These are phyloP conservation scores for Neofusicoccum sp. DNA, from an alignment of 2,329 filamentous ascomycete species.

Conservation along the genomic window DNA sequence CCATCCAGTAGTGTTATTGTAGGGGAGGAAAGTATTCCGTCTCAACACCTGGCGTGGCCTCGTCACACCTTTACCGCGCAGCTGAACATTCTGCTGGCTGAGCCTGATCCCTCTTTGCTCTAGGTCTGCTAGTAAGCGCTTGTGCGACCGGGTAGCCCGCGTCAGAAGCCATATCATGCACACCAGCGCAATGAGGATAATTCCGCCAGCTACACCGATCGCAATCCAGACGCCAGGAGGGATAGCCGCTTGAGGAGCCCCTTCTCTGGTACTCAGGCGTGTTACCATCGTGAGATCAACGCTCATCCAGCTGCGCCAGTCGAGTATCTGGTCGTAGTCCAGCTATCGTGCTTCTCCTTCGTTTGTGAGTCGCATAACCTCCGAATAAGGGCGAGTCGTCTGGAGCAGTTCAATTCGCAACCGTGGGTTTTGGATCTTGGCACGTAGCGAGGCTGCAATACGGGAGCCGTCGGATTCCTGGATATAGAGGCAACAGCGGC, in stretches of 20 bases:
- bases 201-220: slow-evolving; percentile 22
- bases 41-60: slow-evolving; percentile 33
- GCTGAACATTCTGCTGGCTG: slow-evolving; percentile 22
- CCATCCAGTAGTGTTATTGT: slow-evolving; percentile 41
- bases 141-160: slow-evolving; percentile 29
- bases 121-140: slow-evolving; percentile 31
- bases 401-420: background rate
- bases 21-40: slow-evolving; percentile 33
- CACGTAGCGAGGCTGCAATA: background rate
- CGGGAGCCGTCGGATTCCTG: background rate
- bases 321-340: background rate
- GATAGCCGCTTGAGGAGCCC: background rate
- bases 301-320: background rate
- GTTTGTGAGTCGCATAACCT: background rate
- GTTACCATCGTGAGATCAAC: background rate
- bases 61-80: slow-evolving; percentile 22
- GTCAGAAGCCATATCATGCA: slow-evolving; percentile 29
- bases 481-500: background rate
- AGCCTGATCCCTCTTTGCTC: slow-evolving; percentile 33
- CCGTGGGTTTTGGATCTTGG: background rate
- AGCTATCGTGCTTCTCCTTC: background rate
- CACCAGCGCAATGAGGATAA: slow-evolving; percentile 28
- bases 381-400: background rate
- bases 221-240: slow-evolving; percentile 12
- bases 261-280: background rate